phyloP scores from a whole-genome alignment of 768 basidiomycete genomes.

The Trametes punicea region DNA sequence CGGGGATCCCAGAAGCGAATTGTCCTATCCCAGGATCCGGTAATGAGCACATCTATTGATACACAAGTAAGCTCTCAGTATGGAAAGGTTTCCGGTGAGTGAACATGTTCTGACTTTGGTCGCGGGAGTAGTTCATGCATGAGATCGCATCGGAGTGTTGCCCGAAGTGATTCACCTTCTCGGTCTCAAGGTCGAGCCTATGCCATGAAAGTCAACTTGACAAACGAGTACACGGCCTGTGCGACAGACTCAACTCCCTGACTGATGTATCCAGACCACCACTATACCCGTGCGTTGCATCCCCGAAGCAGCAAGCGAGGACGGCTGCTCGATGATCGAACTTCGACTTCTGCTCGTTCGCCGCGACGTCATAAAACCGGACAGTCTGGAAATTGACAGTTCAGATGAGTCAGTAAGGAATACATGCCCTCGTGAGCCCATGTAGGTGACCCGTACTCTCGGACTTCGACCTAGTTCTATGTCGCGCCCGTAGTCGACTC shows the following conservation, averaged over 20 bases:
- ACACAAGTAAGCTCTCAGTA: too few relatives aligned
- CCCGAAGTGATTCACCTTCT: conserved; percentile 71
- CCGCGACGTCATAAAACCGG: conserved; percentile 49
- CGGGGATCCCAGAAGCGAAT: conserved; percentile 87
- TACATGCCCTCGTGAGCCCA: too few relatives aligned
- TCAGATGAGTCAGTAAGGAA: too few relatives aligned
- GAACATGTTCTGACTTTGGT: conserved; percentile 49
- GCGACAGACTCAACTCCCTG: conserved; percentile 60
- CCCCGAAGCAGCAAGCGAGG: conserved; percentile 75
- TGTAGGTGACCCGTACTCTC: background rate
- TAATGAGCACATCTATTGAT: conserved; percentile 74
- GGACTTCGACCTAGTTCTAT: background rate
- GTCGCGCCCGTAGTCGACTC: background rate
- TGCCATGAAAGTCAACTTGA: background rate
- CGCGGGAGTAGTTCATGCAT: conserved; percentile 64
- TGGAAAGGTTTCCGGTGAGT: too few relatives aligned
- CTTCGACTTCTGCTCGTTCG: conserved; percentile 70
- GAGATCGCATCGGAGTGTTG: conserved; percentile 81
- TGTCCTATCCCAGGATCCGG: conserved; percentile 91
- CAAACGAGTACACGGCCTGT: background rate
- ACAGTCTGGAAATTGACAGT: conserved; percentile 54
- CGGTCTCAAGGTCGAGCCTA: conserved; percentile 76
- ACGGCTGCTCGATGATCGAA: conserved; percentile 89
- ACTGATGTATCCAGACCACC: conserved; percentile 86
- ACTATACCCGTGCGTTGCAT: conserved; percentile 67